Evolutionary conservation across 345 rosid genomes (phyloP), one percentile per base, ranked within the genome.

Genomic region (Camelina sativa): DNA sequence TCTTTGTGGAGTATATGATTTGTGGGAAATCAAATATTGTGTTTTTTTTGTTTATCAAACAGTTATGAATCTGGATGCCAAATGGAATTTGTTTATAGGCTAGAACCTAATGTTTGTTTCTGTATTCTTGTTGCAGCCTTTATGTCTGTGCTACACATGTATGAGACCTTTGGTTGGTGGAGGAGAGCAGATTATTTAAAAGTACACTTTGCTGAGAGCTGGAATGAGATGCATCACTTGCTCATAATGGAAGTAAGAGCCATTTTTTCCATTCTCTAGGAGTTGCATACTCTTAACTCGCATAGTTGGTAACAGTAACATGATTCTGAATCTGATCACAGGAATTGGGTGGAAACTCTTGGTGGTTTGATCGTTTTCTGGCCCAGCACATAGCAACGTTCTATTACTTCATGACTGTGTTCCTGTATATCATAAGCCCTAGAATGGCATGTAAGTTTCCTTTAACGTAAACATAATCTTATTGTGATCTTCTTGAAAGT

Each of bases 141-240:
- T 72, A 89, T 95, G 81, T 92, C 99, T 30, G 93, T 95, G 73
- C 84, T 95, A 68, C 99, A 95, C 66, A 70, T 92, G 99, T 95
- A 95, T 77, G 99, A 95, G 93, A 95, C 92, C 78, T 92, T 92
- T 82, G 99, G 99, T 67, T 95, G 99, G 99, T 95, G 99, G 99
- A 92, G 99, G 77, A 86, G 88, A 81, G 96, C 99, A 20, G 97
- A 92, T 79, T 95, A 95, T 76, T 38, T 95, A 37, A 95, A 90
- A 86, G 97, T 95, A 32, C 99, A 95, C 75, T 95, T 95, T 86
- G 99, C 99, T 58, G 97, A 95, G 88, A 95, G 96, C 82, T 95
- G 99, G 99, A 95, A 95, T 80, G 97, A 95, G 82, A 95, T 95
- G 99, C 99, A 95, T 62, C 99, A 95, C 84, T 84, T 95, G 83